A percentile compares a stretch with the other conserved stretches of the same genome.
These are phyloP conservation scores for Mucor mucedo DNA, from an alignment of 371 early-diverging fungal genomes.

Conservation along the genomic window DNA sequence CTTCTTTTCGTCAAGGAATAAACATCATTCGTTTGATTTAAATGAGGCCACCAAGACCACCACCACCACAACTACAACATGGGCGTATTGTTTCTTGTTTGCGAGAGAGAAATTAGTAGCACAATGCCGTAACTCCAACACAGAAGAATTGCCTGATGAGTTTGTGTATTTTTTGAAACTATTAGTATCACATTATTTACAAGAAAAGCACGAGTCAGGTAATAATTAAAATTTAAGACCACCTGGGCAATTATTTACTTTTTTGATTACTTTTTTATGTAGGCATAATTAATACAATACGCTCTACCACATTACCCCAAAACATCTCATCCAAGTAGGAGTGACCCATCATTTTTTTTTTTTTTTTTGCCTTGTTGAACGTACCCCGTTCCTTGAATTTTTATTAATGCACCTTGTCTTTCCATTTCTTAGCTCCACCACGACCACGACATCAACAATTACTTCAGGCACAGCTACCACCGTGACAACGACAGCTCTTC, in stretches of 20 bases:
- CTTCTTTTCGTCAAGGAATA: conserved; percentile 8
- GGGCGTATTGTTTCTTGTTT: conserved; percentile 46
- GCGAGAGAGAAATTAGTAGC: conserved; percentile 47
- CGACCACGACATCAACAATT: background rate
- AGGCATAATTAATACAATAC: conserved; percentile 5
- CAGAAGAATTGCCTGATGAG: conserved; percentile 23
- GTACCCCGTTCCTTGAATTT: too few relatives aligned
- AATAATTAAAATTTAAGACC: background rate
- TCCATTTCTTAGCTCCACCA: background rate
- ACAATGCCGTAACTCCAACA: conserved; percentile 18
- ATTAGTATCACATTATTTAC: conserved; percentile 35
- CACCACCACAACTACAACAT: conserved; percentile 17
- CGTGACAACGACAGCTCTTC: background rate
- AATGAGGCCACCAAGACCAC: background rate
- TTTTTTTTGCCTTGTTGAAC: too few relatives aligned
- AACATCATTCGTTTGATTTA: background rate
- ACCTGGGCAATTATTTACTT: conserved; percentile 14
- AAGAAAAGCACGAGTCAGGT: conserved; percentile 31
- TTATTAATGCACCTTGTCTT: too few relatives aligned
- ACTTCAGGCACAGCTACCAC: background rate
- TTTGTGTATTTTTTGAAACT: conserved; percentile 37
- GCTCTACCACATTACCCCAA: conserved; percentile 19
- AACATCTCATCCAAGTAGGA: conserved; percentile 18
- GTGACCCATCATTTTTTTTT: too few relatives aligned
- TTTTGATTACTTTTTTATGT: background rate